phyloP scores from a whole-genome alignment of 2,329 filamentous ascomycete species.

The Diaporthe capsici region DNA sequence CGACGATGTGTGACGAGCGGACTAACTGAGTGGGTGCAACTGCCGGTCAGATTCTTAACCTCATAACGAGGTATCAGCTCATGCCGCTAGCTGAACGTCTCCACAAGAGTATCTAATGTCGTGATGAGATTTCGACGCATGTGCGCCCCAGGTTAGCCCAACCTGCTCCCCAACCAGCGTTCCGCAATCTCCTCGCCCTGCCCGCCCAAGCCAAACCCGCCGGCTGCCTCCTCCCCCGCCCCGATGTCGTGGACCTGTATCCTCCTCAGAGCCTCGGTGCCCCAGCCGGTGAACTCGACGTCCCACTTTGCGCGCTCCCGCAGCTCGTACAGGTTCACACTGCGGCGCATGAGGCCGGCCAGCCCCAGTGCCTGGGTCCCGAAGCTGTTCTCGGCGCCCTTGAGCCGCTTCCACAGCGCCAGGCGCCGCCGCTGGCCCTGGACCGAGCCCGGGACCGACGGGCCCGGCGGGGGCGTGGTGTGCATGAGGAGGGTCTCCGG shows the following conservation, averaged over 20 bases:
- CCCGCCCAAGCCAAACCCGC: neutral
- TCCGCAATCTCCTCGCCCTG: conserved; percentile 30
- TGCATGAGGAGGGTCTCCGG: conserved; percentile 65
- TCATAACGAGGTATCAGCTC: neutral
- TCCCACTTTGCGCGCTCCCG: conserved; percentile 59
- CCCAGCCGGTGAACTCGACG: conserved; percentile 52
- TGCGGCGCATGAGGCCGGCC: conserved; percentile 62
- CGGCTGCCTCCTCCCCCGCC: conserved; percentile 45
- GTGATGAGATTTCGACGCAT: no score
- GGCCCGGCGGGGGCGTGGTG: conserved; percentile 50
- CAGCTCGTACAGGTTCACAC: conserved; percentile 62
- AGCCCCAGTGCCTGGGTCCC: conserved; percentile 62
- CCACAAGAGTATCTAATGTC: neutral
- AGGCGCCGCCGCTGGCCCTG: conserved; percentile 41
- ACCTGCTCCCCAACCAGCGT: conserved; percentile 37
- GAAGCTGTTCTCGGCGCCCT: conserved; percentile 58
- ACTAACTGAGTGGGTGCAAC: neutral
- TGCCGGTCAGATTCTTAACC: no score
- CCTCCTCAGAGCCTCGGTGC: conserved; percentile 53
- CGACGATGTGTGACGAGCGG: neutral
- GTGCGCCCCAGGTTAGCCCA: neutral
- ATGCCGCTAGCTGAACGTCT: neutral
- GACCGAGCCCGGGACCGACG: conserved; percentile 40
- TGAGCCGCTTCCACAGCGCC: conserved; percentile 36
- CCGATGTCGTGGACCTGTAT: conserved; percentile 58